Evolutionary conservation across 148 eudicot species (phyloP), one percentile per base, ranked within the genome.

Genomic region (Chenopodium suecicum): DNA sequence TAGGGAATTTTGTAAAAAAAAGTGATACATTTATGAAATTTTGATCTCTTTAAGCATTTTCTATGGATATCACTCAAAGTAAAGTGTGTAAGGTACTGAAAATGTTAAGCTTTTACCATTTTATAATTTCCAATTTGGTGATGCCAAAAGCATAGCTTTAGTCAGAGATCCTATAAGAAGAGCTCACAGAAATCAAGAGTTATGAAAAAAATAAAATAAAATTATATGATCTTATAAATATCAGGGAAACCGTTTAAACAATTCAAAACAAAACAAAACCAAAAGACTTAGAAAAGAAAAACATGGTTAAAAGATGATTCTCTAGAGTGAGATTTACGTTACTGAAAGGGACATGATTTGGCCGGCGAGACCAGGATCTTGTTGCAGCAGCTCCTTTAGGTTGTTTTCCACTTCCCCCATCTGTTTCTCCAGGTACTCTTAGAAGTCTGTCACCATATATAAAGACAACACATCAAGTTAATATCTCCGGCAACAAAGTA

Each of bases 341-440:
- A 93, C 94, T n/a, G 93, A 90, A 90, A 96, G 90, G 75, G 98
- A 87, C 98, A 96, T 96, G 86, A 96, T 96, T 89, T 96, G 99
- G 74, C 94, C 91, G 66, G 99, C 94, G 63, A 96, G 92, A 75
- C 90, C 92, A 8, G 99, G 98, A 86, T 96, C 99, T 84, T 94
- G 95, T 84, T 96, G 98, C 85, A 94, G 85, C 73, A 96, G 90
- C 89, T 94, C 99, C 85, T 88, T 86, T 63, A 96, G 86, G 86
- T 94, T 96, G 88, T 75, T 91, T 88, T 96, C 98, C 47, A 92
- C 87, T 83, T 96, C 99, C 7, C 84, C 88, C 83, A 92, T 84
- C 84, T 96, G 99, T 90, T 94, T 96, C 88, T 94, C 98, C 76
- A 96, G 87, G 89, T 96, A 96, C 88, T 95, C 84, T 92, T 96